Base-by-base conservation (phyloP, 2,329 filamentous ascomycete species). In the Aspergillus sp. region DNA sequence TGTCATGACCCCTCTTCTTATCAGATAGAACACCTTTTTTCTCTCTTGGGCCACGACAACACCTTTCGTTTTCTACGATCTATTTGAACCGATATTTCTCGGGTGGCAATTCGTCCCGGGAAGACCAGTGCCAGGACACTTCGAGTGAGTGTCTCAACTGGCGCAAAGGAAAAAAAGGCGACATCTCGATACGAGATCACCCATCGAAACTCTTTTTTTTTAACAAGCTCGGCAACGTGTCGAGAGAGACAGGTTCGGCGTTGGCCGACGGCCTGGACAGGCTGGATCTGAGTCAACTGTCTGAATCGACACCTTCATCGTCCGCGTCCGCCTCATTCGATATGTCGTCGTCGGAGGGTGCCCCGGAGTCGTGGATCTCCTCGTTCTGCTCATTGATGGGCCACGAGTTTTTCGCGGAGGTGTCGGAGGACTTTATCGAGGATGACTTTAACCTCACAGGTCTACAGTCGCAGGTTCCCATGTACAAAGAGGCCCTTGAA, bases 391-490 rank as follows among this genome's bases (percentile, higher is more conserved):
- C 88, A 33, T 77, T 97, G 37, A 80, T 97, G 48, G 93, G 93
- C 49, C 93, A 98, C 67, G 93, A 98, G 70, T 98, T 97, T 73
- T 98, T 98, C 69, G 93, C 93, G 50, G 93, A 98, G 74, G 91
- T 98, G 40, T 93, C 89, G 37, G 93, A 98, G 71, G 93, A 98
- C 62, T 98, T 98, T 60, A 97, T 98, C 64, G 93, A 98, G 69
- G 93, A 98, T 82, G 93, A 98, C 69, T 98, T 98, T 77, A 98
- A 98, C 70, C 77, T 98, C 53, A 98, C 93, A 1, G 93, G 93
- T 39, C 76, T 98, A 60, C 90, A 95, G 69, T 87, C 85, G 47
- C 91, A 97, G 71, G 93, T 98, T 41, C 86, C 89, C 52, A 95
- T 96, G 88, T 98, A 98, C 70, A 98, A 97, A 71, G 93, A 98